These are phyloP conservation scores for Taphrina wiesneri DNA, from an alignment of 1,139 yeast genomes.

Conservation along the genomic window DNA sequence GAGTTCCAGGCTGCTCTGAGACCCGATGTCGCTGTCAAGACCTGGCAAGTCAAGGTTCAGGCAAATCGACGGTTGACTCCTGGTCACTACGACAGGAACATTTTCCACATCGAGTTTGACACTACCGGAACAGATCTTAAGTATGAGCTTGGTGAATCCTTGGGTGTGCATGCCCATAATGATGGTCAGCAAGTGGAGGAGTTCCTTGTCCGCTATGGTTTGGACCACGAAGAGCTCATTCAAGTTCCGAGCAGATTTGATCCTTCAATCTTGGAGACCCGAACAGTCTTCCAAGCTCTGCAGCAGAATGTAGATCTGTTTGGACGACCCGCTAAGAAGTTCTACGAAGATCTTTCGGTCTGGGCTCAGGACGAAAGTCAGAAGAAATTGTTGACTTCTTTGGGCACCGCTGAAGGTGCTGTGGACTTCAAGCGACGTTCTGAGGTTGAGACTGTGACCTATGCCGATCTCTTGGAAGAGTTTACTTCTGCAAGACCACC, in stretches of 20 bases:
- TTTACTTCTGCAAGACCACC: conserved; percentile 82
- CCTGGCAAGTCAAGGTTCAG: conserved; percentile 84
- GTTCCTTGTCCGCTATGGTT: conserved; percentile 70
- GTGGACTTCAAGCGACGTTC: conserved; percentile 80
- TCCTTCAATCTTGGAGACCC: conserved; percentile 58
- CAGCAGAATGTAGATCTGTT: conserved; percentile 79
- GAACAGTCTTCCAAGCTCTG: conserved; percentile 80
- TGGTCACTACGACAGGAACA: conserved; percentile 81
- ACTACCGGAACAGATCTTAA: conserved; percentile 84
- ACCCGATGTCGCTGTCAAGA: conserved; percentile 87
- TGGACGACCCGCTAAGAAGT: conserved; percentile 95
- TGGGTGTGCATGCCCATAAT: conserved; percentile 93
- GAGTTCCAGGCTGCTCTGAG: conserved; percentile 60
- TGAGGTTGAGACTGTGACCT: conserved; percentile 78
- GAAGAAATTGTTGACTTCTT: conserved; percentile 59
- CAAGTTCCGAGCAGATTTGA: conserved; percentile 73
- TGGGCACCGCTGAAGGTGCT: conserved; percentile 81
- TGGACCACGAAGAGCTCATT: conserved; percentile 67
- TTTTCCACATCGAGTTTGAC: conserved; percentile 95
- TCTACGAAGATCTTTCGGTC: conserved; percentile 77
- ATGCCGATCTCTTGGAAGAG: conserved; percentile 76
- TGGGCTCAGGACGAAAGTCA: conserved; percentile 72
- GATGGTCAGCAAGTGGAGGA: conserved; percentile 61
- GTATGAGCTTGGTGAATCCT: conserved; percentile 93
- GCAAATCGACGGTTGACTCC: conserved; percentile 95